Evolutionary conservation across 2,329 filamentous ascomycete species (phyloP).

Genomic region (Calonectria henricotiae): DNA sequence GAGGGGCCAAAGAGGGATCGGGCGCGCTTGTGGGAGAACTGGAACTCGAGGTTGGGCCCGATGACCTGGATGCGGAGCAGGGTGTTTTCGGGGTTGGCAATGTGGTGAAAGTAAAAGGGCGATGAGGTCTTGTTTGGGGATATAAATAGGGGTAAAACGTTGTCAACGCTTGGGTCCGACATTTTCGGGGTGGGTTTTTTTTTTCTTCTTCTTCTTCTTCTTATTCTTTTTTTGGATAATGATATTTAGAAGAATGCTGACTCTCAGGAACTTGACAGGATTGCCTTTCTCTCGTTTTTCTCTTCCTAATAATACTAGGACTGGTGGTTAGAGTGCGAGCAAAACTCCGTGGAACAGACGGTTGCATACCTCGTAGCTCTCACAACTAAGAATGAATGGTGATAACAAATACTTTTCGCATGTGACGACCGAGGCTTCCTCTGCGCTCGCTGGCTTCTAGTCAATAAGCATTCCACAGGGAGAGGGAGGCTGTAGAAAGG

Average conservation of each 20-base stretch:
- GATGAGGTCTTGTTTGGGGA: slow-evolving; percentile 39
- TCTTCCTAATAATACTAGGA: neutral
- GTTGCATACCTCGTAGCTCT: neutral
- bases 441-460: neutral
- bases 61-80: slow-evolving; percentile 54
- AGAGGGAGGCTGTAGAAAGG: neutral
- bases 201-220: too few species aligned
- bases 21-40: slow-evolving; percentile 53
- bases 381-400: neutral
- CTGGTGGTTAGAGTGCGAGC: neutral
- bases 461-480: neutral
- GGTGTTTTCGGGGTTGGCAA: slow-evolving; percentile 47
- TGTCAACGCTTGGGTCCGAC: slow-evolving; percentile 33
- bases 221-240: neutral
- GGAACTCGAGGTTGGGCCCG: slow-evolving; percentile 55
- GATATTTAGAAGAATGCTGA: neutral
- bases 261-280: neutral
- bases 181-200: slow-evolving; percentile 4
- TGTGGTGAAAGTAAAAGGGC: slow-evolving; percentile 56
- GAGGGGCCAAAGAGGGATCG: slow-evolving; percentile 1
- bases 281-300: neutral
- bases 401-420: slow-evolving; percentile 13
- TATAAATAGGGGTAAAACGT: slow-evolving; percentile 46
- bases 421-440: neutral
- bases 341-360: neutral